Base-by-base conservation (phyloP, 495 filamentous ascomycete genomes). In the Penicillium herquei region DNA sequence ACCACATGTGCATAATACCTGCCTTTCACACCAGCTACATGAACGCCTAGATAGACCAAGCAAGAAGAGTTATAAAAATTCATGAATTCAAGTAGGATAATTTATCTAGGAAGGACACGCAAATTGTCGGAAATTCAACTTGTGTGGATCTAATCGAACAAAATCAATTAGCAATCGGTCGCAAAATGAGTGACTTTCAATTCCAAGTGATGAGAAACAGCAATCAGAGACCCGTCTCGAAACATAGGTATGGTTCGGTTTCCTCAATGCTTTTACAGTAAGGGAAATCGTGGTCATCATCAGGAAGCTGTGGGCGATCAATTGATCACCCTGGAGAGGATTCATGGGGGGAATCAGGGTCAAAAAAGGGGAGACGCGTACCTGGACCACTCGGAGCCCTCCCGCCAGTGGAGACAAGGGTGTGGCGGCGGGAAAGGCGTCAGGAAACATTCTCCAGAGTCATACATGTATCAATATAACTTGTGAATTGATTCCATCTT, bases 141-240 rank as follows among this genome's bases (percentile, higher is more conserved):
- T 26, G 21, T 1, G 4, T 1, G 34, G 7, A 37, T 44, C 42
- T 44, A 30, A 44, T 44, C 3, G 13, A 31, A 7, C 39, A 6
- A 44, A 11, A 30, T 37, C 42, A 44, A 44, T 44, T 31, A 44
- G 42, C 18, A 17, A 30, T 8, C 0, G 21, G 21, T 44, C 17
- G 13, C 4, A 30, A 13, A 30, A 44, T 1, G 9, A 6, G 26
- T 10, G 34, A 13, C 1, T 46, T 4, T 12, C 6, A 49, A 16
- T 7, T 14, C 12, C 2, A 45, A 52, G 7, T 43, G 12, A 34
- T 33, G 39, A 33, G 32, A 40, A 17, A 33, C 32, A 44, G 37
- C 54, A 50, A 52, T 64, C 61, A 64, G 61, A 64, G 57, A 64
- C 61, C 61, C 61, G 57, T 64, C 61, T 64, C 61, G 61, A 64